These are phyloP conservation scores for Fusarium incarnatum DNA, from an alignment of 2,329 filamentous ascomycete species.

Conservation along the genomic window DNA sequence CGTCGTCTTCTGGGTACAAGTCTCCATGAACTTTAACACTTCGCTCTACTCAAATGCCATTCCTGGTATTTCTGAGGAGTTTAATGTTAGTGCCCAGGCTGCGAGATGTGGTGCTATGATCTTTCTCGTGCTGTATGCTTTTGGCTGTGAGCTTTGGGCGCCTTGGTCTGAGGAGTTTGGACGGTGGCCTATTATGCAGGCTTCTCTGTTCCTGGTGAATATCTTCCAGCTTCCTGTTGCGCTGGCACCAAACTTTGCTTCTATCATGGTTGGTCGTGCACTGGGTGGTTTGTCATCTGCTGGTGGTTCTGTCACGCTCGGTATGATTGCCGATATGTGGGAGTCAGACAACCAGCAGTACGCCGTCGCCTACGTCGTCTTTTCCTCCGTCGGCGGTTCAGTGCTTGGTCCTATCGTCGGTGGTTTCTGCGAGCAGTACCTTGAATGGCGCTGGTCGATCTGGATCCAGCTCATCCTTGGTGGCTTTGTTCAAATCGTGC, in stretches of 20 bases:
- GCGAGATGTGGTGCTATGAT: constrained; percentile 80
- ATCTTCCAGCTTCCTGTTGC: constrained; percentile 80
- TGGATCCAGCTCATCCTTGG: constrained; percentile 90
- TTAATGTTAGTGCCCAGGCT: constrained; percentile 73
- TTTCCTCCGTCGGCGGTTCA: constrained; percentile 82
- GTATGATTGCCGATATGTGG: constrained; percentile 81
- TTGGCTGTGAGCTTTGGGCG: constrained; percentile 89
- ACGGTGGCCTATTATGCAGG: constrained; percentile 79
- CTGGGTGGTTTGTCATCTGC: constrained; percentile 78
- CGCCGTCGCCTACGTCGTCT: constrained; percentile 80
- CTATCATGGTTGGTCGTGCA: constrained; percentile 76
- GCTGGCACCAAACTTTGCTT: constrained; percentile 77
- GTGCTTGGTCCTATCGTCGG: constrained; percentile 83
- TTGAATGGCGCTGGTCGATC: constrained; percentile 78
- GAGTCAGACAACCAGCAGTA: constrained; percentile 78
- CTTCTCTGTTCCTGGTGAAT: constrained; percentile 80
- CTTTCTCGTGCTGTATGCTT: constrained; percentile 83
- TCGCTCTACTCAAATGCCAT: constrained; percentile 79
- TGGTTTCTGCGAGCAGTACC: constrained; percentile 76
- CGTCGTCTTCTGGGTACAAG: constrained; percentile 79
- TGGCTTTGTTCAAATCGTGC: constrained; percentile 73
- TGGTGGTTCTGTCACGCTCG: constrained; percentile 78
- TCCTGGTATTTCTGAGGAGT: constrained; percentile 73
- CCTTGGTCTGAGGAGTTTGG: constrained; percentile 89
- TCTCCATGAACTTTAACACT: constrained; percentile 84